Evolutionary conservation across 2,329 filamentous ascomycete species (phyloP), one percentile per base, ranked within the genome.

Genomic region (Beauveria sp.): DNA sequence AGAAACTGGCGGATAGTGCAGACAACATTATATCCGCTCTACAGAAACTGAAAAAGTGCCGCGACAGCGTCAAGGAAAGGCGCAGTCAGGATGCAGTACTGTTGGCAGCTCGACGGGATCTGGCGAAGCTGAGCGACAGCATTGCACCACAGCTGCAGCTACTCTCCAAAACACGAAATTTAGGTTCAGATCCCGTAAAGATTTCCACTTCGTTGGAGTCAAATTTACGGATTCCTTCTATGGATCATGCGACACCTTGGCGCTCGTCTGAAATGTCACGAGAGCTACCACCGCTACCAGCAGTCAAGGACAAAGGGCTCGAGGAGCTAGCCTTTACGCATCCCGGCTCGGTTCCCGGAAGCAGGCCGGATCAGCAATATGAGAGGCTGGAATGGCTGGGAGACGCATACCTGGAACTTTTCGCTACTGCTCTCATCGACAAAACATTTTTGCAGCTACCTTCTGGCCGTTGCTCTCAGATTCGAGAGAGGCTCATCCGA

Each of bases 351-450:
- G 68, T 93, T 67, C 76, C 80, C 2, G 85, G 83, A 1, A 69
- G 77, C 59, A 68, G 67, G 3, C 30, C 59, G 3, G 64, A 62
- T 1, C 66, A 69, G 28, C 73, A 72, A 68, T 97, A 97, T 72
- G 92, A 97, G 69, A 84, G 85, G 20, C 83, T 97, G 7, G 93
- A 97, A 73, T 92, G 93, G 76, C 80, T 96, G 8, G 93, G 93
- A 7, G 93, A 97, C 71, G 88, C 90, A 22, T 93, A 93, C 67
- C 78, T 96, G 56, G 89, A 96, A 69, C 75, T 92, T 56, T 85
- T 92, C 52, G 84, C 92, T 6, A 87, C 89, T 0, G 82, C 85
- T 20, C 80, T 96, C 56, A 89, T 97, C 63, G 90, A 85, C 72
- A 78, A 85, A 62, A 89, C 84, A 9, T 94, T 92, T 68, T 80